Evolutionary conservation across 345 rosid species (phyloP).

Genomic region (Salix udensis): DNA sequence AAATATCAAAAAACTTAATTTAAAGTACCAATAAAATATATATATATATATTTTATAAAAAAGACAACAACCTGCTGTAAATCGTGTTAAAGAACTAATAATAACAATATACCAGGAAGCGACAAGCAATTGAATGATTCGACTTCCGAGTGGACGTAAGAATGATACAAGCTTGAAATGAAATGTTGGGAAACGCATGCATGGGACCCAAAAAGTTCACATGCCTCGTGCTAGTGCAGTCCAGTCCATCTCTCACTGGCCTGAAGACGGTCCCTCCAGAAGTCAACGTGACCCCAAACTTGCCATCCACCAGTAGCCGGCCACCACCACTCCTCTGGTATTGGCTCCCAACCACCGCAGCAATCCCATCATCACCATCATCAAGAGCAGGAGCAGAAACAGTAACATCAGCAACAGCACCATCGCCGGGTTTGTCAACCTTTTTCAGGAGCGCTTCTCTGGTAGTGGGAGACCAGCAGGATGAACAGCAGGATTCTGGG

Average conservation of each 20-base stretch:
- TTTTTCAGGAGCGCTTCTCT: neutral
- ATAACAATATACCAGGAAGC: too few species aligned
- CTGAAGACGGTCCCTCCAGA: conserved; percentile 1
- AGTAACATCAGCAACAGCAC: neutral
- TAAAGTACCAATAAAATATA: too few species aligned
- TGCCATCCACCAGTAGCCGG: neutral
- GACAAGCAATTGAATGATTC: too few species aligned
- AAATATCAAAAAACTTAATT: too few species aligned
- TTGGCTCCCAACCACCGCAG: too few species aligned
- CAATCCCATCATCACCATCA: too few species aligned
- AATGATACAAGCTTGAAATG: conserved; percentile 1
- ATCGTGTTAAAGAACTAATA: too few species aligned
- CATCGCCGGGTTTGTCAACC: neutral
- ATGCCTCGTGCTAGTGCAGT: conserved; percentile 34
- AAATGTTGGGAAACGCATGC: neutral
- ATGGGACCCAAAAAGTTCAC: conserved; percentile 45
- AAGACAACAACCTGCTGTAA: too few species aligned
- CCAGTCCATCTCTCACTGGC: conserved; percentile 44
- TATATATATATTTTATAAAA: too few species aligned
- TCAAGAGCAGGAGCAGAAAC: too few species aligned
- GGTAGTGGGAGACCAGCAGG: neutral
- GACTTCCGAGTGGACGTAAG: too few species aligned
- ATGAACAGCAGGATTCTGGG: neutral
- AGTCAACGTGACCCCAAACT: conserved; percentile 6
- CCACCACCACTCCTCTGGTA: neutral